A percentile compares a stretch with the other conserved stretches of the same genome.
These are phyloP conservation scores for Shiraia sp. DNA, from an alignment of 2,329 filamentous ascomycete genomes.

Conservation along the genomic window DNA sequence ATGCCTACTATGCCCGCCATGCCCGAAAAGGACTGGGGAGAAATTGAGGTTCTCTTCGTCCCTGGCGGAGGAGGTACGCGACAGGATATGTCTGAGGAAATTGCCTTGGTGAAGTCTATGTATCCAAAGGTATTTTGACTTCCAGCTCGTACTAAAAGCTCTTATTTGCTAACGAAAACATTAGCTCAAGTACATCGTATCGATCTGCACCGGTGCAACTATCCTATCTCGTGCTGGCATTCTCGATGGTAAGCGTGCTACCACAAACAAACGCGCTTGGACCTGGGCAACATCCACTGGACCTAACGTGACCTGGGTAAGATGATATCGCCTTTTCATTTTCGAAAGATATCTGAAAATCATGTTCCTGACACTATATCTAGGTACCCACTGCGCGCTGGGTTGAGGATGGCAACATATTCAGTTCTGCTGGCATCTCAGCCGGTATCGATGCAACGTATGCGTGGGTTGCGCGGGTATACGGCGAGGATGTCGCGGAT, in stretches of 20 bases:
- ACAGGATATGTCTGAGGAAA: constrained; percentile 37
- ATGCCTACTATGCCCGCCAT: constrained; percentile 8
- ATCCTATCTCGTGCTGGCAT: constrained; percentile 63
- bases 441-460: constrained; percentile 65
- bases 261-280: constrained; percentile 67
- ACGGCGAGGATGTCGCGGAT: constrained; percentile 57
- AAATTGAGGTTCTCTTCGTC: constrained; percentile 65
- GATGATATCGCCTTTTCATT: too few species aligned
- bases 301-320: constrained; percentile 55
- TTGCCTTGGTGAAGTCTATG: constrained; percentile 53
- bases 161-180: background rate
- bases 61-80: constrained; percentile 63
- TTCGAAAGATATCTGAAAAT: too few species aligned
- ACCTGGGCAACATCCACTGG: constrained; percentile 50
- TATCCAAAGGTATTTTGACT: constrained; percentile 50
- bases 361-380: too few species aligned
- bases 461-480: constrained; percentile 58
- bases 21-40: constrained; percentile 11
- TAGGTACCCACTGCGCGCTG: constrained; percentile 58
- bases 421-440: constrained; percentile 65
- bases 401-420: constrained; percentile 68
- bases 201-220: constrained; percentile 67
- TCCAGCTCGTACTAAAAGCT: constrained; percentile 18
- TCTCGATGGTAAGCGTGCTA: constrained; percentile 63
- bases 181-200: constrained; percentile 57